Base-by-base conservation (phyloP, 2,329 filamentous ascomycete species). In the Pseudocercospora vitis region DNA sequence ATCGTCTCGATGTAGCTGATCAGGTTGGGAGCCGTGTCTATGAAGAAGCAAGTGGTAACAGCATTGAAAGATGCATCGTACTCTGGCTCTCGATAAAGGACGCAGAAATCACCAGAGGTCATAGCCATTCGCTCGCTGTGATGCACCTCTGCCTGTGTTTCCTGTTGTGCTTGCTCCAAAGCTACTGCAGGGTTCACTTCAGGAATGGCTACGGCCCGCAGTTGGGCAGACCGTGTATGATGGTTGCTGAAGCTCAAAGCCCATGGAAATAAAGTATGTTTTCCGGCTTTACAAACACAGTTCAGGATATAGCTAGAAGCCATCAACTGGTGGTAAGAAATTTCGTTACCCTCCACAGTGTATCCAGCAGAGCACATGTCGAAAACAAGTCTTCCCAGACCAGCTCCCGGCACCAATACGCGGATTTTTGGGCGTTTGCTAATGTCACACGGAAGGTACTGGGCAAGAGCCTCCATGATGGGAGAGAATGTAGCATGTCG, bases 301-400 rank as follows among this genome's bases (percentile, higher is more conserved):
- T 92, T 91, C 44, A 91, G 81, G 12, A 91, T 81, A 67, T 88
- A 83, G 58, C 81, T 82, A 53, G 89, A 95, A 1, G 90, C 90
- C 53, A 97, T 78, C n/a, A 99, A 81, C 70, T 96, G 90, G 70
- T 99, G 94, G 68, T 95, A 97, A 2, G 91, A 96, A 57, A 97
- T 95, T 73, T 99, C 76, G 68, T 96, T 97, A 23, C 92, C 92
- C 70, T 96, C 91, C 0, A 84, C 82, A 8, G 81, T 75, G 70
- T 85, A 95, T 8, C 94, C 91, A 1, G 76, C 77, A 23, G 75
- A 76, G 68, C 86, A 90, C 11, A 97, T 77, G 39, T 99, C 94
- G 65, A 95, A 95, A 0, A 97, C 89, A 2, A 97, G 76, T 11
- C 94, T 82, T 2, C 90, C 94, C 2, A 99, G 77, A 0, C 94